A percentile compares a stretch with the other conserved stretches of the same genome.
Evolutionary conservation across 1,284 basidiomycete genomes (phyloP).

Genomic region (Microbotryum lychnidis-dioicae): DNA sequence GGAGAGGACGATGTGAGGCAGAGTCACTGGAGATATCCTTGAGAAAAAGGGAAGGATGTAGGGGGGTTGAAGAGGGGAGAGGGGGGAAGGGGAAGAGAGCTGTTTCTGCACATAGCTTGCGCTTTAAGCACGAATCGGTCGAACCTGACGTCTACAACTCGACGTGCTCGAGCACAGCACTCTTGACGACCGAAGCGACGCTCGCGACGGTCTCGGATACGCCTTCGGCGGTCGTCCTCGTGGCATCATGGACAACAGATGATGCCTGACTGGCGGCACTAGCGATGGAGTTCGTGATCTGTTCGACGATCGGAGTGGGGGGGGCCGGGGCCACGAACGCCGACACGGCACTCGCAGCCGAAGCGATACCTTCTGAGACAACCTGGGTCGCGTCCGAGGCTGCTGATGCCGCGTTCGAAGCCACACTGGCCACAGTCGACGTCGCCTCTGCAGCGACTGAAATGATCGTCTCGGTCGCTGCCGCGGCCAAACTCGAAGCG

Average conservation of each 20-base stretch:
- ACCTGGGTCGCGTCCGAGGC: not conserved
- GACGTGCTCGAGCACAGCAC: not conserved
- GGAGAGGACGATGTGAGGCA: no score
- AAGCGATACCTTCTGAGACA: not conserved
- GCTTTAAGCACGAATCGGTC: no score
- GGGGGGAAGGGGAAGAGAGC: not conserved
- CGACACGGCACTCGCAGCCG: not conserved
- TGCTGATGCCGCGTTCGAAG: conserved; percentile 1
- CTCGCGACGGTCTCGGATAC: conserved; percentile 3
- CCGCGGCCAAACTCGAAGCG: no score
- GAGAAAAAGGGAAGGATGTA: no score
- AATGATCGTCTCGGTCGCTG: no score
- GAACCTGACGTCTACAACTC: no score
- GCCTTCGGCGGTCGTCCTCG: conserved; percentile 14
- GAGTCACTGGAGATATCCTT: no score
- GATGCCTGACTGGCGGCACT: conserved; percentile 1
- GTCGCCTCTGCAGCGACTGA: no score
- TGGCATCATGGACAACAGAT: conserved; percentile 11
- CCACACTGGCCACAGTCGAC: not conserved
- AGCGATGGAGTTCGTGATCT: not conserved
- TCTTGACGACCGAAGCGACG: conserved; percentile 1
- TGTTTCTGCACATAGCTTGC: not conserved
- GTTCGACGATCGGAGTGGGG: not conserved
- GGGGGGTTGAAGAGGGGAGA: no score
- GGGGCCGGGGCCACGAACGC: conserved; percentile 1